Percentiles rank a stretch among this genome's conserved stretches.
Conservation (phyloP, 352 stramenopile genomes). For the Pythium scleroteichum region DNA sequence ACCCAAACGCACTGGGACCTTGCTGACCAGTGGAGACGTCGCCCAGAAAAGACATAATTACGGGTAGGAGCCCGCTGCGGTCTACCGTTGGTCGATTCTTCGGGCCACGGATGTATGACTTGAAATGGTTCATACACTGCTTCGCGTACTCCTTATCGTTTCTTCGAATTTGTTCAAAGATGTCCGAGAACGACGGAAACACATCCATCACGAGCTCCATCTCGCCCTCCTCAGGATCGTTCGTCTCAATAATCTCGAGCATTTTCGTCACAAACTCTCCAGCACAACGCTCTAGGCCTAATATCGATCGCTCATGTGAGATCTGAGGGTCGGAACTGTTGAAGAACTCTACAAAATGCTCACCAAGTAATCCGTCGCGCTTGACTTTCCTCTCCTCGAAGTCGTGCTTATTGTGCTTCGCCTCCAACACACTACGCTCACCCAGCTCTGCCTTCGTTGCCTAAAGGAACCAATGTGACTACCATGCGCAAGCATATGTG, state of each 20-base stretch:
- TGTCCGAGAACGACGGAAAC: constrained; percentile 88
- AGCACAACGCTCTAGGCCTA: constrained; percentile 79
- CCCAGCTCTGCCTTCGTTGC: constrained; percentile 61
- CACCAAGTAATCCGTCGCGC: constrained; percentile 78
- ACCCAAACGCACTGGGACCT: constrained; percentile 69
- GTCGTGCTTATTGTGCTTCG: constrained; percentile 73
- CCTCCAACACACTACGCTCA: constrained; percentile 67
- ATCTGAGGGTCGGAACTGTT: no score
- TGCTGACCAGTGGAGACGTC: constrained; percentile 63
- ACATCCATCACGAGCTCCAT: constrained; percentile 81
- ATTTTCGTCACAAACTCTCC: constrained; percentile 89
- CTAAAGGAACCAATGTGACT: constrained; percentile 26
- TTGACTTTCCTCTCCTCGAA: constrained; percentile 85
- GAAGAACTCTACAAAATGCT: background rate
- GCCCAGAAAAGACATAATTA: constrained; percentile 78
- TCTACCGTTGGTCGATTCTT: constrained; percentile 84
- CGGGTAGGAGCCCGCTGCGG: constrained; percentile 61
- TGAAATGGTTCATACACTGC: constrained; percentile 87
- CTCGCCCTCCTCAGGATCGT: constrained; percentile 78
- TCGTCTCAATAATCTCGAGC: constrained; percentile 78
- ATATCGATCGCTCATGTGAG: background rate
- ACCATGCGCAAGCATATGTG: no score
- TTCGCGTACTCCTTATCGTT: constrained; percentile 80
- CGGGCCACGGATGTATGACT: constrained; percentile 77
- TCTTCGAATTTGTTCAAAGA: constrained; percentile 82